Base-by-base conservation (phyloP, 441 rosid species). In the Populus hybrid region DNA sequence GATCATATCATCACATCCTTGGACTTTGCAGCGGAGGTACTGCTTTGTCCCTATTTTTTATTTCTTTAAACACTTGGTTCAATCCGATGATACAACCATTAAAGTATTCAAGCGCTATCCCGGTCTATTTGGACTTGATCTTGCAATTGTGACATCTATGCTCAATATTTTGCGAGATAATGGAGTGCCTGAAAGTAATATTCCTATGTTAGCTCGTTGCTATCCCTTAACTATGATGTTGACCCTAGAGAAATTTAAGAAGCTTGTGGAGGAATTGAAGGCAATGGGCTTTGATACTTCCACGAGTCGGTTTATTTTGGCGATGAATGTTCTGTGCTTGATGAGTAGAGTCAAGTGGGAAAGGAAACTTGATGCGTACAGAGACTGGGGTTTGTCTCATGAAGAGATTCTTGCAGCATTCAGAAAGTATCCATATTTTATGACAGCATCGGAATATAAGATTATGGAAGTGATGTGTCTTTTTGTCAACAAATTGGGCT, bases 381-480 rank as follows among this genome's bases (percentile, higher is more conserved):
- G 21, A 75, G 69, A 59, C 70, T 86, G 81, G 72, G 89, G 83
- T 72, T 80, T 76, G 81, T 80, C 85, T n/a, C 76, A 78, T 53
- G 78, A 78, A 34, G 83, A 80, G 30, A 46, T 84, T 67, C 32
- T 35, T 10, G 38, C 12, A 0, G 80, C 76, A 8, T 78, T 85
- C 40, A 21, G n/a, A 18, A 81, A 74, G 68, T 0, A 11, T 16
- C 88, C 88, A 8, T 9, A 5, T 11, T 66, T 23, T 68, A 70
- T 83, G 83, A 3, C 2, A 2, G 1, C 9, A 0, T 81, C 83
- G 0, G 79, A 75, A 59, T 63, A 83, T 66, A 80, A 72, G 18
- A 24, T 82, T 35, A 70, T 7, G 69, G 21, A 50, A 0, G 69
- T 18, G 14, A 82, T 80, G 84, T 71, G 79, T 61, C 66, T 79